These are phyloP conservation scores for Colletotrichum paranaense DNA, from an alignment of 2,329 filamentous ascomycete genomes.

Conservation along the genomic window DNA sequence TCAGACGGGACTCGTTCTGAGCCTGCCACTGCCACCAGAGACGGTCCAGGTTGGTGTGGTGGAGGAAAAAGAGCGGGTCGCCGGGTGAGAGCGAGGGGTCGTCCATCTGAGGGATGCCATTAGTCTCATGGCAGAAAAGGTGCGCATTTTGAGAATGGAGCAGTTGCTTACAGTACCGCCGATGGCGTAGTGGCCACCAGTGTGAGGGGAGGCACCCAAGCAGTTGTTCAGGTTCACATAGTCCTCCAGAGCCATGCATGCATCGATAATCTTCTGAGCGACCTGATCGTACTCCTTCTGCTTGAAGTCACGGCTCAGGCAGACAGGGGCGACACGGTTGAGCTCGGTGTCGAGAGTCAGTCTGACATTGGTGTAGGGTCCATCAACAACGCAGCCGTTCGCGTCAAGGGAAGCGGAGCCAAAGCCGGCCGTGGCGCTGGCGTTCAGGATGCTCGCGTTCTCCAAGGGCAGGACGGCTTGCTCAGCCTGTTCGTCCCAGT, in stretches of 20 bases:
- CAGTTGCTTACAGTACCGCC: constrained; percentile 16
- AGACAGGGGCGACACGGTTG: not conserved
- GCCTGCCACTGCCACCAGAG: constrained; percentile 26
- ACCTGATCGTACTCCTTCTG: constrained; percentile 18
- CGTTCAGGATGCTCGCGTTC: constrained; percentile 44
- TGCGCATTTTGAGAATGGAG: too few relatives aligned
- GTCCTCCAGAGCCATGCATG: constrained; percentile 12
- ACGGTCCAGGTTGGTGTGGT: constrained; percentile 25
- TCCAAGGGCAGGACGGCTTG: constrained; percentile 17
- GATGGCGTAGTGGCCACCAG: constrained; percentile 19
- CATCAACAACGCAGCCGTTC: constrained; percentile 38
- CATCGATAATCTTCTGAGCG: constrained; percentile 20
- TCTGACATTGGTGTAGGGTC: constrained; percentile 38
- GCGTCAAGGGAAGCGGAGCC: constrained; percentile 39
- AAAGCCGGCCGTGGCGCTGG: constrained; percentile 42
- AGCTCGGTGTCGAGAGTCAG: constrained; percentile 10
- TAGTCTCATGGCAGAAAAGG: too few relatives aligned
- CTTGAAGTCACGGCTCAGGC: constrained; percentile 16
- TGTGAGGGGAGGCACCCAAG: constrained; percentile 12
- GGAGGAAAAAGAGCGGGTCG: constrained; percentile 20
- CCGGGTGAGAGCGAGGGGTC: constrained; percentile 22
- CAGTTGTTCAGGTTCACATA: constrained; percentile 26
- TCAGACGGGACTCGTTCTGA: constrained; percentile 32
- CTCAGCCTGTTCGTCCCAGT: constrained; percentile 32
- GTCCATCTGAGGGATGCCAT: constrained; percentile 9